These are phyloP conservation scores for Mytilinidion resinicola DNA, from an alignment of 495 filamentous ascomycete genomes.

Conservation along the genomic window DNA sequence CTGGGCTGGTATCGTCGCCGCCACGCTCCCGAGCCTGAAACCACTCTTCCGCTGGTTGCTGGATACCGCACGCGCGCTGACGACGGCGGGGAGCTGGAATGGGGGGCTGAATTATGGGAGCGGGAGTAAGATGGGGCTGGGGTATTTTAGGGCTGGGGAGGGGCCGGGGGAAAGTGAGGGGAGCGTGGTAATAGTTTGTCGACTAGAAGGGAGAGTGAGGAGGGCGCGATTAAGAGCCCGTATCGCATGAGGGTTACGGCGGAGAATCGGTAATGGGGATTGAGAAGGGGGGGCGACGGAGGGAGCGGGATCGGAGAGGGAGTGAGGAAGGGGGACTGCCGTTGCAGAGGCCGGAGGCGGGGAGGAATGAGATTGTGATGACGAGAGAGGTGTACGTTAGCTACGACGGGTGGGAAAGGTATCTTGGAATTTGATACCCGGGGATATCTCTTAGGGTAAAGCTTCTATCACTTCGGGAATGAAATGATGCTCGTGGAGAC, in stretches of 20 bases:
- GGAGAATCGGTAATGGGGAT: too few species aligned
- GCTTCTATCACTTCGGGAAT: too few species aligned
- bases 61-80: conserved; percentile 24
- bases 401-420: not conserved
- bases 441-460: too few species aligned
- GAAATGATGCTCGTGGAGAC: too few species aligned
- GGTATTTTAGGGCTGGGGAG: too few species aligned
- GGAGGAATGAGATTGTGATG: conserved; percentile 18
- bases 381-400: conserved; percentile 22
- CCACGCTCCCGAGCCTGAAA: conserved; percentile 30
- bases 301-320: conserved; percentile 20
- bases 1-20: conserved; percentile 28
- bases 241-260: too few species aligned
- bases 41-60: conserved; percentile 30
- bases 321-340: conserved; percentile 11
- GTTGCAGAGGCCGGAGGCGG: conserved; percentile 7
- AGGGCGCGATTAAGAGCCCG: too few species aligned
- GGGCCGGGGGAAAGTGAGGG: too few species aligned
- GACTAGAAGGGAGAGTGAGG: too few species aligned
- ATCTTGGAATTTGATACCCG: too few species aligned
- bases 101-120: conserved; percentile 11
- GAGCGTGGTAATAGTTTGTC: too few species aligned
- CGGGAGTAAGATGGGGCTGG: conserved; percentile 2
- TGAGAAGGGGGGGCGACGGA: not conserved
- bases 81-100: not conserved